Base-by-base conservation (phyloP, 805 yeast genomes). In the Tetrapisispora arboricola region DNA sequence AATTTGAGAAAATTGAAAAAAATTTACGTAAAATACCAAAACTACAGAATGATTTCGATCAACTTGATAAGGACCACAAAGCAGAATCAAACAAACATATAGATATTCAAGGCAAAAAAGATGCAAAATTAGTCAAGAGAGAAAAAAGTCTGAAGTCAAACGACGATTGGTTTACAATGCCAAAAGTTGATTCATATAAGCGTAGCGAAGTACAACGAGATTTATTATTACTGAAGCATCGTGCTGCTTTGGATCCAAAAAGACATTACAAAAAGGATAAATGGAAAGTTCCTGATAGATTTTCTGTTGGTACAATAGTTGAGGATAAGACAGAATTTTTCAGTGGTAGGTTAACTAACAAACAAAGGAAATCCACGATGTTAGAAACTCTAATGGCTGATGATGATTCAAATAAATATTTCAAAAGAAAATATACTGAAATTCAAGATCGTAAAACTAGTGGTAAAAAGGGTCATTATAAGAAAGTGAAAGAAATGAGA, bases 221-320 rank as follows among this genome's bases (percentile, higher is more conserved):
- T 58, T 58, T 92, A 50, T 67, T 77, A 54, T 64, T 92, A 13
- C 68, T 92, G 44, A 80, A 85, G 55, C 84, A 90, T 66, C 77
- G 98, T 63, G 81, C 83, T 42, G 95, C 87, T 9, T 70, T 92
- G 46, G 97, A 92, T 58, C 97, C 96, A 7, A 92, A 92, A 64
- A 75, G 96, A 52, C 95, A 86, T 63, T 92, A 92, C 64, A 86
- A 84, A 63, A 85, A 84, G 59, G 92, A 82, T 44, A 78, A 78
- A 46, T 81, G 87, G 82, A 71, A 70, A 38, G 70, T 72, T 7
- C 90, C 94, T 35, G 84, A 83, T 53, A 76, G 70, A 49, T 87
- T 92, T 59, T 92, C 90, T 44, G 74, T 84, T 51, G 98, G 98
- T 13, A 87, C 96, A 0, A 75, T 92, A 28, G 63, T 88, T 20